Evolutionary conservation across 148 eudicot species (phyloP), one percentile per base, ranked within the genome.

Genomic region (Limonium bicolor): DNA sequence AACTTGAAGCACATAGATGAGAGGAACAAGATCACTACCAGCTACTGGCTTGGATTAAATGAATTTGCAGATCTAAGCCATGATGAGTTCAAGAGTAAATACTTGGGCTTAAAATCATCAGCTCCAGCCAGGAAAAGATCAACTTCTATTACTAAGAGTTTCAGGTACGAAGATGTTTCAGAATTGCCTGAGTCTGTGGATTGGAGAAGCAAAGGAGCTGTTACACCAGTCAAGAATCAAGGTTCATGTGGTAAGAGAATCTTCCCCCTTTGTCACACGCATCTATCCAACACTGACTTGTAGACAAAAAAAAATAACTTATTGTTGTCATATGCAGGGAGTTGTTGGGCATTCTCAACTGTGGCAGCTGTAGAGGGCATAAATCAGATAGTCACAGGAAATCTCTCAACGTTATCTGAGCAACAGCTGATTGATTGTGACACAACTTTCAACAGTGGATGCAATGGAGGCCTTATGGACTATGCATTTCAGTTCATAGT

Each of bases 281-380:
- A 35, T 12, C 16, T 35, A 29, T 29, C 1, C 7, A n/a, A 7
- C 33, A 29, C 12, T 7, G 4, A 8, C 12, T 29, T 29, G 33
- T 8, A n/a, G 7, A 1, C 7, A 29, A 12, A 29, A 7, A 12
- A 29, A 29, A 0, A 29, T 29, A 0, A 12, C 33, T 29, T 6
- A 29, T 29, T 29, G 11, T 29, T 12, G 33, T 7, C 11, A 31
- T 15, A 13, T 58, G 24, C 38, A 77, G 83, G 83, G 29, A 77
- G 79, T 50, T 77, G 84, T 36, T 77, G 84, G 79, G 84, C 84
- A 22, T 77, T 77, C 41, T 77, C 84, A 28, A 63, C 84, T 3
- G 74, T 77, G 6, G 84, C 73, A 13, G 65, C 73, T 4, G 79
- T 73, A 2, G 83, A 77, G 42, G 79, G 84, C 17, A 77, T 77